phyloP scores from a whole-genome alignment of 306 rosid species.

The Glycine latifolia region DNA sequence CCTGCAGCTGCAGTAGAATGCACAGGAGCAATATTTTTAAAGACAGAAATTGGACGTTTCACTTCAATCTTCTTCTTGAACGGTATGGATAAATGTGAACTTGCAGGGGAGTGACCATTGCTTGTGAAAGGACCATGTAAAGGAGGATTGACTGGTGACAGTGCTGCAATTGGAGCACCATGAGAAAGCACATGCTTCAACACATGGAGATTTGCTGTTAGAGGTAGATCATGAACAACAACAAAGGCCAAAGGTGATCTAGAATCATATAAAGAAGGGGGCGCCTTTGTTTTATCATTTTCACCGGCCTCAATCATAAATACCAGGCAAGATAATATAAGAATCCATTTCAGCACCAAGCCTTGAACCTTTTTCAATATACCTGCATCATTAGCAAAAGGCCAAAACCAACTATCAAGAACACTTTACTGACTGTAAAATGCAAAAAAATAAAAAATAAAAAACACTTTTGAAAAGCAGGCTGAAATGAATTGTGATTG shows the following conservation, averaged over 20 bases:
- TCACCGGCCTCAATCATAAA: constrained; percentile 23
- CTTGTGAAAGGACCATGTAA: constrained; percentile 14
- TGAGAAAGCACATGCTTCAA: constrained; percentile 6
- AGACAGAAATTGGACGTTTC: constrained; percentile 17
- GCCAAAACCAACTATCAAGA: constrained; percentile 31
- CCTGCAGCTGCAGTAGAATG: constrained; percentile 33
- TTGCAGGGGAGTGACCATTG: constrained; percentile 53
- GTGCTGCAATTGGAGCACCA: constrained; percentile 17
- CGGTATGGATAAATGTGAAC: constrained; percentile 67
- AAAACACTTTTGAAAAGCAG: not conserved
- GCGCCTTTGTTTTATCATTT: constrained; percentile 34
- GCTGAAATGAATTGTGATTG: constrained; percentile 10
- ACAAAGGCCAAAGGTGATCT: constrained; percentile 14
- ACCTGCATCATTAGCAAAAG: constrained; percentile 59
- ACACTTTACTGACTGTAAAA: not conserved
- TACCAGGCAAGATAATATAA: constrained; percentile 59
- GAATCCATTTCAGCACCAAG: constrained; percentile 56
- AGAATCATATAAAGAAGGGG: constrained; percentile 3
- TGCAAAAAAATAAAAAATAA: not conserved
- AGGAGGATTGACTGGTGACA: constrained; percentile 11
- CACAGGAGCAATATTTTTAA: constrained; percentile 28
- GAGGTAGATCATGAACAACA: constrained; percentile 29
- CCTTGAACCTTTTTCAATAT: constrained; percentile 47
- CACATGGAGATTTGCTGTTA: not conserved
- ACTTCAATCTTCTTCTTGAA: constrained; percentile 23